Evolutionary conservation across 129 eudicot species (phyloP), one percentile per base, ranked within the genome.

Genomic region (Oenanthe sinensis): DNA sequence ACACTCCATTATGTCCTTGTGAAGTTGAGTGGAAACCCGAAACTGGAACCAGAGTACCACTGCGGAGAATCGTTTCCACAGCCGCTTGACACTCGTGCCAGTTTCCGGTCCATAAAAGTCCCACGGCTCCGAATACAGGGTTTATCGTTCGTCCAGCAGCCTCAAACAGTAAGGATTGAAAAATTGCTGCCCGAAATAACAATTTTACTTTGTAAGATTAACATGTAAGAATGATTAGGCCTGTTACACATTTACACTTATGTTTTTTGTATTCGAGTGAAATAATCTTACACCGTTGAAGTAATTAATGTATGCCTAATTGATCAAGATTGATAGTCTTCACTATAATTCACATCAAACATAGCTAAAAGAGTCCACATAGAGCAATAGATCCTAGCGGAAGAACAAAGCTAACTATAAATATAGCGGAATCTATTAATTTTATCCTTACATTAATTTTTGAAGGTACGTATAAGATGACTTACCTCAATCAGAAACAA

Each of bases 71-170:
- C 0, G 96, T 95, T 42, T 92, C 96, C 49, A 95, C 99, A 69
- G 99, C 95, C 12, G 96, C 90, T 83, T 92, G 96, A 46, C 99
- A 95, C 14, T 92, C 86, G 82, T 87, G 92, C 99, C 99, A 95
- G 82, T 95, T 95, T 13, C 99, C 99, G 0, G 94, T 88, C 89
- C 92, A 84, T 14, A 95, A 73, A 2, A 95, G 89, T 33, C 99
- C 99, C 54, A 95, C 99, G 3, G 99, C 97, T 8, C 99, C 99
- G 87, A 84, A 92, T 2, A 92, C 96, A 30, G 99, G 99, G 78
- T 92, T 92, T 30, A 92, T 97, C 4, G 99, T 95, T 54, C 99
- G 87, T 16, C 99, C 99, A 9, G 97, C 97, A 3, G 99, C 99
- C 84, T 95, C 99, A 45, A 85, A 95, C 60, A 95, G 60, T n/a